phyloP scores from a whole-genome alignment of 768 basidiomycete genomes.

The Daedaleopsis sinensis region DNA sequence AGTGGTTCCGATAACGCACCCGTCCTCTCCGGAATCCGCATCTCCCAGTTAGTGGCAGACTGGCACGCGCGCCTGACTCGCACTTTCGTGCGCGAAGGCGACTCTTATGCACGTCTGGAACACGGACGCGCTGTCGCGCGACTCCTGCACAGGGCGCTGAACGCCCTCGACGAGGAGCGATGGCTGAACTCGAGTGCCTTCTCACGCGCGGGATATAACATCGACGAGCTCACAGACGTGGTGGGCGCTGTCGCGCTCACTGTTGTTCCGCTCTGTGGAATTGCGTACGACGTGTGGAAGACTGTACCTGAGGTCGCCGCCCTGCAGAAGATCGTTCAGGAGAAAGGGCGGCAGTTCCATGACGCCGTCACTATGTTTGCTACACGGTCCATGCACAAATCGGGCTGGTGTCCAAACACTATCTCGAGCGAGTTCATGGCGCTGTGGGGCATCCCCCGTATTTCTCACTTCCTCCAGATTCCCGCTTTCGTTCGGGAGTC shows the following conservation, averaged over 20 bases:
- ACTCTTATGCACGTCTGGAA: background rate
- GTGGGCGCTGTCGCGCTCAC: slow-evolving; percentile 4
- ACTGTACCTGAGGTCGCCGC: background rate
- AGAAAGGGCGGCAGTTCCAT: background rate
- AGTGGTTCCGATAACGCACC: background rate
- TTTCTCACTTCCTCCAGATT: slow-evolving; percentile 3
- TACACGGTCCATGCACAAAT: background rate
- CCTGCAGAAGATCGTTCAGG: background rate
- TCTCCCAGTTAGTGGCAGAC: background rate
- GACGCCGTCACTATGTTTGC: background rate
- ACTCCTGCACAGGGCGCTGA: background rate
- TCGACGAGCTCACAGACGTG: background rate
- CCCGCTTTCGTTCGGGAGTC: background rate
- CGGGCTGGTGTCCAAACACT: slow-evolving; percentile 6
- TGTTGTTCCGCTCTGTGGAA: background rate
- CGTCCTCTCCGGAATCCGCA: background rate
- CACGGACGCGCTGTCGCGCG: background rate
- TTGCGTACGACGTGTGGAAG: background rate
- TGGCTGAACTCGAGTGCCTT: background rate
- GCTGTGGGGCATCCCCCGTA: background rate
- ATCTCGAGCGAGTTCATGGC: background rate
- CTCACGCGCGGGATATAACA: background rate
- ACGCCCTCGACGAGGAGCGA: slow-evolving; percentile 3
- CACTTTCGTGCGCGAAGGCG: no score
- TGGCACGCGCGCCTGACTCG: background rate